Evolutionary conservation across 202 grass and related monocot genomes (phyloP).

Genomic region (Carex arenaria): DNA sequence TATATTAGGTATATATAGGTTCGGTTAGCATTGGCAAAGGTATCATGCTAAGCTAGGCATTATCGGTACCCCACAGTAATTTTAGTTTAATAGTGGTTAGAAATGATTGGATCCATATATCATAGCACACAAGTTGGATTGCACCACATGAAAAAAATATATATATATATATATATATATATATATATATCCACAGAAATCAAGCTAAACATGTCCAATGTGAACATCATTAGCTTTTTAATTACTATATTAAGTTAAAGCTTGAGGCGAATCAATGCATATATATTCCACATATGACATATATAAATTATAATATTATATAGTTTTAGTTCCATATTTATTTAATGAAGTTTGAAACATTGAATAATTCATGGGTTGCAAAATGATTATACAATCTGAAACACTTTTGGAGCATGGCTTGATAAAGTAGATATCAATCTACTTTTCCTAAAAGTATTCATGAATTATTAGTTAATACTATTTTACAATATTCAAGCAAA

Average conservation of each 20-base stretch:
- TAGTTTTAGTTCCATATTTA: neutral
- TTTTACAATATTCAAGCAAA: slow-evolving; percentile 1
- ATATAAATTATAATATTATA: neutral
- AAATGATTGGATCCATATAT: neutral
- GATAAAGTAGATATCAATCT: neutral
- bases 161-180: no score
- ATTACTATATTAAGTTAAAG: neutral
- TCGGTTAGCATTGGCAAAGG: neutral
- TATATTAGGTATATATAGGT: neutral
- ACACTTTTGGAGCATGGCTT: slow-evolving; percentile 4
- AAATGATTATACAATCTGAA: neutral
- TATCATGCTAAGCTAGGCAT: neutral
- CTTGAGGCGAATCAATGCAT: neutral
- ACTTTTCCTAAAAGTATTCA: neutral
- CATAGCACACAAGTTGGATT: neutral
- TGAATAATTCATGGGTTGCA: neutral
- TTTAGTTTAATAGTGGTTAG: neutral
- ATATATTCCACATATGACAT: neutral
- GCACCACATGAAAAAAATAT: neutral
- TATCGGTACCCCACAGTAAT: neutral
- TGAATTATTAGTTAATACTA: slow-evolving; percentile 5
- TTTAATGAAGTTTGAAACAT: neutral
- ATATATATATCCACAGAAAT: neutral
- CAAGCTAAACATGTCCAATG: no score
- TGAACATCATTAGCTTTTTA: neutral